Percentiles rank a stretch among this genome's conserved stretches.
phyloP scores from a whole-genome alignment of 495 filamentous ascomycete species.

The Xylaria venustula region DNA sequence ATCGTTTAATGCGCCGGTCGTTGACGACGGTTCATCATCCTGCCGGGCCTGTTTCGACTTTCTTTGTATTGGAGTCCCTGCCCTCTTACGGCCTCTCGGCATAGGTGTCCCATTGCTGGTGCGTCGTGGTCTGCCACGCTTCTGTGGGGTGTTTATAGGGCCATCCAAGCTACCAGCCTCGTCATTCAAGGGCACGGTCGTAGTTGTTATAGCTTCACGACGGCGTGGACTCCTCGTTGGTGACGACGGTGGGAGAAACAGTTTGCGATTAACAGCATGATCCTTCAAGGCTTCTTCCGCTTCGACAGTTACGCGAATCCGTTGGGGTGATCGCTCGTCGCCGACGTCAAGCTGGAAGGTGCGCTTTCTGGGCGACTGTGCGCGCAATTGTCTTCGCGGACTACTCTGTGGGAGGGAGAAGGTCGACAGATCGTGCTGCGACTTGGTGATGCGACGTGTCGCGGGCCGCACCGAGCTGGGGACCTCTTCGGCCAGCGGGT shows the following conservation, averaged over 20 bases:
- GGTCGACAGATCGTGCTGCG: slow-evolving; percentile 19
- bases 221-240: slow-evolving; percentile 29
- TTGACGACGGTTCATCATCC: slow-evolving; percentile 22
- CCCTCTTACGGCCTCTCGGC: slow-evolving; percentile 40
- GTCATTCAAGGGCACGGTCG: slow-evolving; percentile 51
- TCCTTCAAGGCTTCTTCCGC: slow-evolving; percentile 36
- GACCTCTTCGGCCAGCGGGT: slow-evolving; percentile 43
- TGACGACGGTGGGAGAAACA: slow-evolving; percentile 39
- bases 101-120: slow-evolving; percentile 39
- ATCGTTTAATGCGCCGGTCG: slow-evolving; percentile 14
- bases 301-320: slow-evolving; percentile 53
- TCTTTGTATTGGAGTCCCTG: slow-evolving; percentile 37
- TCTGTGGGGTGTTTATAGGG: slow-evolving; percentile 38
- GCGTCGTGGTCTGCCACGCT: slow-evolving; percentile 36
- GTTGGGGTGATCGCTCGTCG: slow-evolving; percentile 46
- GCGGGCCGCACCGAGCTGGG: slow-evolving; percentile 28
- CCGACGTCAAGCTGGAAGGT: slow-evolving; percentile 56
- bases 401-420: slow-evolving; percentile 18
- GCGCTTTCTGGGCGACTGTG: slow-evolving; percentile 47
- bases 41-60: slow-evolving; percentile 19
- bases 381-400: slow-evolving; percentile 17
- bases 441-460: slow-evolving; percentile 28
- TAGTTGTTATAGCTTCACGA: slow-evolving; percentile 27
- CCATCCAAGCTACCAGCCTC: slow-evolving; percentile 38
- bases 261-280: slow-evolving; percentile 33